Evolutionary conservation across 129 eudicot species (phyloP).

Genomic region (Helianthus annuus): DNA sequence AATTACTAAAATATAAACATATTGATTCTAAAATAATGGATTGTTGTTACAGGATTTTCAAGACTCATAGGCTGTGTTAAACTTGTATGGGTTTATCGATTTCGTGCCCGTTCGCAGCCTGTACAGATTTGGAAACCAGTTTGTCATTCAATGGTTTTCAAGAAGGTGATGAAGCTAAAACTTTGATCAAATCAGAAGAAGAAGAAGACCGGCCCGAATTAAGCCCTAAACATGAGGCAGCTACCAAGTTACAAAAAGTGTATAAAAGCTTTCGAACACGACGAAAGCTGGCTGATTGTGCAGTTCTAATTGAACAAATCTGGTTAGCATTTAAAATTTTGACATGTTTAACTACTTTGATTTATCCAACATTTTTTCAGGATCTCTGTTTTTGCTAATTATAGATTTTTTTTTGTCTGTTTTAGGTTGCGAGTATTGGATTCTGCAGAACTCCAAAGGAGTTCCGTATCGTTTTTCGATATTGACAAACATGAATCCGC

Average conservation of each 20-base stretch:
- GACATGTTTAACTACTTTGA: neutral
- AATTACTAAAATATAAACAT: slow-evolving; percentile 8
- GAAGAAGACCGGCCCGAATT: slow-evolving; percentile 32
- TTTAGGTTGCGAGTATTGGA: slow-evolving; percentile 85
- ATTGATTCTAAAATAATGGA: neutral
- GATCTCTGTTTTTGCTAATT: slow-evolving; percentile 12
- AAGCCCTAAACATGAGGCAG: slow-evolving; percentile 80
- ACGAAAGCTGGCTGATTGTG: slow-evolving; percentile 95
- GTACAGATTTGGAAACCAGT: slow-evolving; percentile 53
- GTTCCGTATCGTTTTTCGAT: slow-evolving; percentile 87
- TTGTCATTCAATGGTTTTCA: slow-evolving; percentile 28
- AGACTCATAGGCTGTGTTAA: slow-evolving; percentile 24
- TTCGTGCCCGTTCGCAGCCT: slow-evolving; percentile 61
- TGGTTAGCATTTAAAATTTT: slow-evolving; percentile 51
- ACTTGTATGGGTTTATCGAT: slow-evolving; percentile 78
- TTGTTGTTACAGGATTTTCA: slow-evolving; percentile 37
- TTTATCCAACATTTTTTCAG: neutral
- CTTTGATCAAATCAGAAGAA: slow-evolving; percentile 41
- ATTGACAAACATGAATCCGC: slow-evolving; percentile 84
- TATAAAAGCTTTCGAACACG: slow-evolving; percentile 96
- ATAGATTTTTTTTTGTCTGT: neutral
- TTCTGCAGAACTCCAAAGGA: slow-evolving; percentile 78
- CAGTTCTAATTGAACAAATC: slow-evolving; percentile 86
- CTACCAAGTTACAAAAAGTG: slow-evolving; percentile 86
- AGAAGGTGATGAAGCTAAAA: slow-evolving; percentile 42